Evolutionary conservation across 768 basidiomycete genomes (phyloP).

Genomic region (Serpula lacrymans): DNA sequence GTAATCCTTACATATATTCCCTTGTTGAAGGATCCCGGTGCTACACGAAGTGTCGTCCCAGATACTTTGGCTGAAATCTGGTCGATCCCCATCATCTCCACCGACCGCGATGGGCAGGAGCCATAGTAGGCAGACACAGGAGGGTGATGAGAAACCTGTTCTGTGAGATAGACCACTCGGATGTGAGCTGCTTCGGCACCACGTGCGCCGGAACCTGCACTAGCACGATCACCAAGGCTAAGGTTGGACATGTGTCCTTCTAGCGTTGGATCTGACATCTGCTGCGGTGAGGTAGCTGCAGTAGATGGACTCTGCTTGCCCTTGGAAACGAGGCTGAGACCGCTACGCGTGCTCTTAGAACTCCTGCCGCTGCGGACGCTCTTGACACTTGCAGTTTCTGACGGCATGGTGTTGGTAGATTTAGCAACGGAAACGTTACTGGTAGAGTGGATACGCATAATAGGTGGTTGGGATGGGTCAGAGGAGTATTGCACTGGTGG

Average conservation of each 20-base stretch:
- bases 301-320: slow-evolving; percentile 50
- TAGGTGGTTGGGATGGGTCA: slow-evolving; percentile 44
- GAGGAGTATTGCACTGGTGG: slow-evolving; percentile 53
- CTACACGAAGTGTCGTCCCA: slow-evolving; percentile 79
- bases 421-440: slow-evolving; percentile 22
- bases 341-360: slow-evolving; percentile 58
- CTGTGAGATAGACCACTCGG: slow-evolving; percentile 81
- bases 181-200: slow-evolving; percentile 39
- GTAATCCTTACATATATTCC: slow-evolving; percentile 83
- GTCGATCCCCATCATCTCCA: slow-evolving; percentile 80
- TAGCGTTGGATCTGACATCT: slow-evolving; percentile 38
- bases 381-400: slow-evolving; percentile 52
- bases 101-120: slow-evolving; percentile 63
- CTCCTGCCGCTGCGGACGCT: slow-evolving; percentile 49
- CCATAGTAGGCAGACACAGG: slow-evolving; percentile 88
- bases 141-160: slow-evolving; percentile 96
- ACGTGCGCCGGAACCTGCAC: slow-evolving; percentile 27
- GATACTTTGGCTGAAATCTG: slow-evolving; percentile 93
- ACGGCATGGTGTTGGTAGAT: slow-evolving; percentile 16
- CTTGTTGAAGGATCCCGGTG: slow-evolving; percentile 81
- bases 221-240: slow-evolving; percentile 42
- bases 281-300: slow-evolving; percentile 50
- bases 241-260: slow-evolving; percentile 60
- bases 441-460: slow-evolving; percentile 39
- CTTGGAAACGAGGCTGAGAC: slow-evolving; percentile 54